Evolutionary conservation across 352 stramenopile species (phyloP).

Genomic region (Phytophthora aleatoria): DNA sequence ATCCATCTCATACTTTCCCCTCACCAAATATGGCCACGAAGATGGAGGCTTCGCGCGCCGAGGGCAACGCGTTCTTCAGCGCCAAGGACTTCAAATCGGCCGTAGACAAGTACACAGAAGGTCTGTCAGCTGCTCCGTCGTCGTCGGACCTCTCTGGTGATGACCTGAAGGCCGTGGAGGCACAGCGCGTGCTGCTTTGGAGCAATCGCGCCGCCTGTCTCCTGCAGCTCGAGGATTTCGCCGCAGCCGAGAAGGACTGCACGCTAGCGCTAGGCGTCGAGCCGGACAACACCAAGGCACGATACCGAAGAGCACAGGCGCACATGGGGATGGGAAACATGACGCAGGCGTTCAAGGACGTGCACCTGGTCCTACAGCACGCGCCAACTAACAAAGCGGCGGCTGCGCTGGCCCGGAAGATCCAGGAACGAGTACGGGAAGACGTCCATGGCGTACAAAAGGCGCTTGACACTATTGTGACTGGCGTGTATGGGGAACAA

Average conservation of each 20-base stretch:
- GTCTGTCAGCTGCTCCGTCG: constrained; percentile 30
- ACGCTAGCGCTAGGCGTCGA: constrained; percentile 51
- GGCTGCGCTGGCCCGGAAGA: constrained; percentile 66
- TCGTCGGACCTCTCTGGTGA: constrained; percentile 18
- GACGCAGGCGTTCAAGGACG: constrained; percentile 71
- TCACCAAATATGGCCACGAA: constrained; percentile 20
- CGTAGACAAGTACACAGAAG: constrained; percentile 71
- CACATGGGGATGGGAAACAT: constrained; percentile 69
- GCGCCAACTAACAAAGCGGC: constrained; percentile 79
- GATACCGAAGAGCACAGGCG: constrained; percentile 79
- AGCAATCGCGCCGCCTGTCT: constrained; percentile 80
- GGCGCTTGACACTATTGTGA: constrained; percentile 61
- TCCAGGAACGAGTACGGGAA: constrained; percentile 74
- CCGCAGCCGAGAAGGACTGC: constrained; percentile 58
- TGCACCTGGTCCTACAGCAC: constrained; percentile 73
- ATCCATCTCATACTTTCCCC: constrained; percentile 29
- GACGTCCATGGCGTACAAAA: constrained; percentile 84
- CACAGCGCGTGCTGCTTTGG: constrained; percentile 67
- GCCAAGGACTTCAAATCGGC: constrained; percentile 68
- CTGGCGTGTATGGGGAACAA: constrained; percentile 27
- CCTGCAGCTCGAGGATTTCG: constrained; percentile 71
- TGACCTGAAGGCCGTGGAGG: constrained; percentile 23
- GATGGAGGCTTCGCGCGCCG: constrained; percentile 66
- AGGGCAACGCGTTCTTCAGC: constrained; percentile 79
- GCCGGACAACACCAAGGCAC: constrained; percentile 72